Base-by-base conservation (phyloP, 192 early-diverging fungal genomes). In the Obelidium mucronatum region DNA sequence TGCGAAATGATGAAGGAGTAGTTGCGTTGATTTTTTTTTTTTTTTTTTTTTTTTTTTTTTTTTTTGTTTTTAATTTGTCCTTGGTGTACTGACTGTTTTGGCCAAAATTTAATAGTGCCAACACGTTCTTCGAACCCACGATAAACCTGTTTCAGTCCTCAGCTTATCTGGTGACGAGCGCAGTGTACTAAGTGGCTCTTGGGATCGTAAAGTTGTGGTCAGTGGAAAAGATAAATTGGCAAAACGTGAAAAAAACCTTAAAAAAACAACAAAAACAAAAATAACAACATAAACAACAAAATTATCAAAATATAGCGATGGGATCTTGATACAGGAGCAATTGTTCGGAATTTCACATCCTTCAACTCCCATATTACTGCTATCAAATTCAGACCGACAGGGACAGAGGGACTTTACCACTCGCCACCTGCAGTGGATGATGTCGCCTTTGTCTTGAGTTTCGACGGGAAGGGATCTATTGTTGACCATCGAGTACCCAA, bases 1-100 rank as follows among this genome's bases (percentile, higher is more conserved):
- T 97, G 2, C 85, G 97, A 40, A 95, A 98, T 73, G 96, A 99
- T 69, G 98, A 99, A 84, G 98, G 97, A 3, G 58, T 87, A 87
- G 34, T 80, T 85, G 74, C 60, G 73, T 56, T 19, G 11, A 13
- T 51, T 51, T 51, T 11, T 30, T 26, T 40, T 84, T 69, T 2
- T 19, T 42, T 8, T 15, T 37, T 17, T 31, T 59, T 56, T 13
- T 13, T 51, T 8, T 51, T 51, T 51, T 51, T 22, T 22, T 51
- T 22, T n/a, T n/a, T n/a, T n/a, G n/a, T n/a, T n/a, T n/a, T n/a
- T n/a, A n/a, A n/a, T n/a, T n/a, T n/a, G n/a, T n/a, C n/a, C n/a
- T n/a, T n/a, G n/a, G n/a, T n/a, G n/a, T 19, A 48, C 11, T 48
- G 19, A 51, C 37, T 80, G 67, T 33, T 39, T 13, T 36, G 30